Base-by-base conservation (phyloP, 164 flowering plant species). In the Litsea cubeba region DNA sequence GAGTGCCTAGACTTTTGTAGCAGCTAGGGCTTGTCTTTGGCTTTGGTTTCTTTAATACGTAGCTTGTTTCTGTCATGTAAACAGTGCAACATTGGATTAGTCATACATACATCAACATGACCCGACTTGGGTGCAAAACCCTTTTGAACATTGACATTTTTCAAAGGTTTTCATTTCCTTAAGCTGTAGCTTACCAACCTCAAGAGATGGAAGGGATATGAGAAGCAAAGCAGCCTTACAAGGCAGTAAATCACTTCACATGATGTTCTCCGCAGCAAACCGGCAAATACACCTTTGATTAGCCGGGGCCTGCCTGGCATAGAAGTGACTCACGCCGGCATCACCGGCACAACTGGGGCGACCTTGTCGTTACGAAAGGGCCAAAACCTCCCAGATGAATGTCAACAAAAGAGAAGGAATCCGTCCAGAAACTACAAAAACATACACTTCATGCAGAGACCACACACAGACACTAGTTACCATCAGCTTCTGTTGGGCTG, bases 401-500 rank as follows among this genome's bases (percentile, higher is more conserved):
- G 67, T 71, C 65, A 54, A 68, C 30, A 54, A 68, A 54, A 50
- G 69, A 25, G 67, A 26, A 14, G 23, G 51, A 60, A 57, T 18
- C 35, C 11, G 12, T 14, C n/a, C 24, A 50, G 17, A 67, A 66
- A 54, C 51, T 51, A 69, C 71, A 76, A 65, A 24, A 50, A 64
- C 50, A 24, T 51, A 71, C 75, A 70, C 72, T 68, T 66, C 63
- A 30, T 74, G 57, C 40, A 23, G 18, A 30, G 26, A 63, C 14
- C 22, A 63, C 8, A 24, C 30, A 63, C 14, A 23, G 46, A 17
- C 68, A 22, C 71, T 50, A 14, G 70, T 66, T 20, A 60, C 50
- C 26, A 69, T 70, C 73, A 71, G 68, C 65, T 69, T 25, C 50
- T 72, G 57, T 74, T 76, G 64, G 73, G 79, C 66, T 74, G 70